Evolutionary conservation across 2,329 filamentous ascomycete species (phyloP), one percentile per base, ranked within the genome.

Genomic region (Aspergillus sp.): DNA sequence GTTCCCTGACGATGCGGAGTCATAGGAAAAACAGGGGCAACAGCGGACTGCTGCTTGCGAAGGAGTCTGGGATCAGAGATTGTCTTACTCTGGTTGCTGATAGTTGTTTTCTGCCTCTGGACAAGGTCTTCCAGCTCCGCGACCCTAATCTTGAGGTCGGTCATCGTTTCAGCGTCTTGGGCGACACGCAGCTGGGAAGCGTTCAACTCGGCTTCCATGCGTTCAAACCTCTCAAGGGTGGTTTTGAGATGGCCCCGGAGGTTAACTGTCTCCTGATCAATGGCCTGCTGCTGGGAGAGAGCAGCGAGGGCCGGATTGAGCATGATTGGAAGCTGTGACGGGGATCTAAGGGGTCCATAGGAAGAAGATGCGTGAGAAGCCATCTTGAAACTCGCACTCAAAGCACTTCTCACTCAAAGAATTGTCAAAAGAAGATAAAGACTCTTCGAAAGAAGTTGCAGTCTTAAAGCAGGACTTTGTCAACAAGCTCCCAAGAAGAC

Each of bases 61-160:
- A 48, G 19, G 7, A 34, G 32, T 10, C 48, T 43, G 12, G 57
- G 57, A 35, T 60, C 52, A 19, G 58, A 51, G 29, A 63, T 60
- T 0, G 58, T 53, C 42, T 50, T 56, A 37, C 56, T 60, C 38
- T 59, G 55, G n/a, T 53, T 54, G 10, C 39, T 48, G n/a, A 63
- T 57, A 0, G 57, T 57, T 4, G 42, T 29, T 35, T 53, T 52
- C 42, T 60, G 56, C 39, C 48, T 54, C 13, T 45, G 27, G 7
- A 60, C 38, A 4, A 54, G 40, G 0, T 46, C 43, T 19, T 59
- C 49, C 28, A 60, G 39, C 26, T 50, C 45, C 8, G 39, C 45
- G 13, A 59, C 41, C 11, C 48, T 49, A 1, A 19, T 26, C n/a
- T 49, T 39, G 6, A 55, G 43, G 3, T 29, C 35, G 7, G 36